These are phyloP conservation scores for Fusarium virguliforme DNA, from an alignment of 2,329 filamentous ascomycete genomes.

Conservation along the genomic window DNA sequence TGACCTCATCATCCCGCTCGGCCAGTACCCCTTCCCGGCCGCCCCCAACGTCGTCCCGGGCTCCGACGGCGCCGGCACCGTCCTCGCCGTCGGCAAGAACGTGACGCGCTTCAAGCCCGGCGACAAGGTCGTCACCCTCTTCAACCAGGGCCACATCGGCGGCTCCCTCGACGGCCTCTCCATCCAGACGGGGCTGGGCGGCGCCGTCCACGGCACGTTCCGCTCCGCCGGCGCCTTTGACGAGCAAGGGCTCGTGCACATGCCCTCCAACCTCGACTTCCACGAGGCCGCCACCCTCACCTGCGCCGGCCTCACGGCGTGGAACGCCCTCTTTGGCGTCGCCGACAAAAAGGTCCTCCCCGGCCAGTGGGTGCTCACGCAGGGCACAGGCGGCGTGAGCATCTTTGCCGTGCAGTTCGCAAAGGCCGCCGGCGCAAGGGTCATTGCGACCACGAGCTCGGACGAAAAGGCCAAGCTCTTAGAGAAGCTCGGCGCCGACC, in stretches of 20 bases:
- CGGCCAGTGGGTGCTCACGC: constrained; percentile 74
- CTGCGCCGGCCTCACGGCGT: constrained; percentile 75
- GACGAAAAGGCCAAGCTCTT: constrained; percentile 62
- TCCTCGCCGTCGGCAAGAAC: constrained; percentile 66
- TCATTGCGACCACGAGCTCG: constrained; percentile 66
- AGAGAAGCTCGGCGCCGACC: constrained; percentile 65
- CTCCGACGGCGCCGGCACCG: constrained; percentile 69
- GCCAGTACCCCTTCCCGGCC: constrained; percentile 64
- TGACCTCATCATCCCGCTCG: constrained; percentile 67
- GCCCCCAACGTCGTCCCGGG: constrained; percentile 64
- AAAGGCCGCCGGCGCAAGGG: constrained; percentile 64
- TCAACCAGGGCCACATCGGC: constrained; percentile 70
- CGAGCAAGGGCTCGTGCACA: constrained; percentile 76
- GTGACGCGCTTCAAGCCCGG: constrained; percentile 67
- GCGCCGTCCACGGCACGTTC: constrained; percentile 77
- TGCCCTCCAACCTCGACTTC: constrained; percentile 70
- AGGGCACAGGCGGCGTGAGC: constrained; percentile 80
- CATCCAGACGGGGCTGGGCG: constrained; percentile 74
- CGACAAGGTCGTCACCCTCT: constrained; percentile 73
- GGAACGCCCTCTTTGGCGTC: constrained; percentile 76
- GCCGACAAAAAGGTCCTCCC: constrained; percentile 64
- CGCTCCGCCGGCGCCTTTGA: constrained; percentile 78
- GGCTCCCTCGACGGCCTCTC: constrained; percentile 58
- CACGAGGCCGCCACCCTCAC: constrained; percentile 71
- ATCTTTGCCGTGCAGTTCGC: constrained; percentile 76